These are phyloP conservation scores for Tephrocybe sp. DNA, from an alignment of 768 basidiomycete species.

Conservation along the genomic window DNA sequence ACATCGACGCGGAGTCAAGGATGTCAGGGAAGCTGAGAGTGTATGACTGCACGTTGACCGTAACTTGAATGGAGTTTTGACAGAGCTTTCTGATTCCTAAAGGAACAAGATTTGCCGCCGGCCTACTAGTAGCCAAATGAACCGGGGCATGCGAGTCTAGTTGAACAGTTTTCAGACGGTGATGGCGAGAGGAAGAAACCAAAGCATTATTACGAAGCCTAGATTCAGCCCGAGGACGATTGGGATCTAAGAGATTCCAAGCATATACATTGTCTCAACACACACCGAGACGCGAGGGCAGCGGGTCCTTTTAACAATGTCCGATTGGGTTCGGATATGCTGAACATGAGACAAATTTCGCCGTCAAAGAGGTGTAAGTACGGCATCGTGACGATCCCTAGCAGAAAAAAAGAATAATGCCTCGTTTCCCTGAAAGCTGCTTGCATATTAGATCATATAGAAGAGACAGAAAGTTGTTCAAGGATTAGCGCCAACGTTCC, in stretches of 20 bases:
- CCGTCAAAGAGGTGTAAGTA: not conserved
- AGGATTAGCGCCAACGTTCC: too few species aligned
- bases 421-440: not conserved
- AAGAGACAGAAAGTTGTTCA: too few species aligned
- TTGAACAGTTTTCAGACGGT: not conserved
- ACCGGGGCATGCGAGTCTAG: not conserved
- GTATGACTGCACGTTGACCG: not conserved
- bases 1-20: not conserved
- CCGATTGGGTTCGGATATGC: conserved; percentile 7
- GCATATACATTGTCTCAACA: not conserved
- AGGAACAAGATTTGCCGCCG: not conserved
- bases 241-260: too few species aligned
- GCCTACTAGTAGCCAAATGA: not conserved
- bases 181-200: not conserved
- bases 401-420: not conserved
- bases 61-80: not conserved
- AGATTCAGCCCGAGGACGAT: too few species aligned
- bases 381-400: not conserved
- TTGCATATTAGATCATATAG: too few species aligned
- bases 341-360: not conserved
- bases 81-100: not conserved
- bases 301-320: conserved; percentile 4
- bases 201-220: too few species aligned
- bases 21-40: not conserved
- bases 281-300: conserved; percentile 6